Percentiles rank a stretch among this genome's conserved stretches.
phyloP scores from a whole-genome alignment of 345 rosid species.

The Melastoma malabathricum region DNA sequence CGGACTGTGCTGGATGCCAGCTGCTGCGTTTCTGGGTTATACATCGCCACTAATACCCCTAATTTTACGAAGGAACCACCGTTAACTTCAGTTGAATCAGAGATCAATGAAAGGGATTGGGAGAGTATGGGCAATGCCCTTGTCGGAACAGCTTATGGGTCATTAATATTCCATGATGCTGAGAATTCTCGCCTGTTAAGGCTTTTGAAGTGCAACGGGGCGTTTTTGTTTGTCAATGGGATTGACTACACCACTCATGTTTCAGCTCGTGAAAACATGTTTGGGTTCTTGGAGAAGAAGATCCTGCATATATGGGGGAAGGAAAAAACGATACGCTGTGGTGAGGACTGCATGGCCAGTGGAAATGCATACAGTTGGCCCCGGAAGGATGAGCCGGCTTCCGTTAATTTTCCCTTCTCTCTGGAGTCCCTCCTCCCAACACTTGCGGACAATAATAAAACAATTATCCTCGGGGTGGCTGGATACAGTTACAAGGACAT shows the following conservation, averaged over 20 bases:
- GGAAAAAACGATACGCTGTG: conserved; percentile 38
- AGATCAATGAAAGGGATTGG: conserved; percentile 41
- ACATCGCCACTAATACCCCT: conserved; percentile 13
- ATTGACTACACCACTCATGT: conserved; percentile 15
- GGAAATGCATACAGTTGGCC: conserved; percentile 19
- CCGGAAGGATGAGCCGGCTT: conserved; percentile 20
- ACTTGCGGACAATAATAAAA: conserved; percentile 52
- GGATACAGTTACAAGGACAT: conserved; percentile 90
- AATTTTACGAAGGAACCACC: conserved; percentile 13
- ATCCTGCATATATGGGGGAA: conserved; percentile 18
- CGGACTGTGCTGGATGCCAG: conserved; percentile 83
- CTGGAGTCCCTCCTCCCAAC: conserved; percentile 53
- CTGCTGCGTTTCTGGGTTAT: conserved; percentile 41
- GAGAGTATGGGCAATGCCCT: conserved; percentile 56
- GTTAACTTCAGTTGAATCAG: conserved; percentile 10
- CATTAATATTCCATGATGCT: conserved; percentile 31
- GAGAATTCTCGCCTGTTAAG: conserved; percentile 29
- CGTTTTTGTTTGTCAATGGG: conserved; percentile 26
- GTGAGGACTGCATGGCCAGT: conserved; percentile 15
- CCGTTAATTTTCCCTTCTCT: conserved; percentile 34
- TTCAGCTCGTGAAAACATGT: conserved; percentile 9
- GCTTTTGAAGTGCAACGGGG: conserved; percentile 45
- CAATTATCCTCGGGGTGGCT: conserved; percentile 68
- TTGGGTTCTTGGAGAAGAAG: conserved; percentile 17
- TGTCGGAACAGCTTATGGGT: conserved; percentile 56